Conservation (phyloP, 495 filamentous ascomycete genomes). For the Echria macrotheca region DNA sequence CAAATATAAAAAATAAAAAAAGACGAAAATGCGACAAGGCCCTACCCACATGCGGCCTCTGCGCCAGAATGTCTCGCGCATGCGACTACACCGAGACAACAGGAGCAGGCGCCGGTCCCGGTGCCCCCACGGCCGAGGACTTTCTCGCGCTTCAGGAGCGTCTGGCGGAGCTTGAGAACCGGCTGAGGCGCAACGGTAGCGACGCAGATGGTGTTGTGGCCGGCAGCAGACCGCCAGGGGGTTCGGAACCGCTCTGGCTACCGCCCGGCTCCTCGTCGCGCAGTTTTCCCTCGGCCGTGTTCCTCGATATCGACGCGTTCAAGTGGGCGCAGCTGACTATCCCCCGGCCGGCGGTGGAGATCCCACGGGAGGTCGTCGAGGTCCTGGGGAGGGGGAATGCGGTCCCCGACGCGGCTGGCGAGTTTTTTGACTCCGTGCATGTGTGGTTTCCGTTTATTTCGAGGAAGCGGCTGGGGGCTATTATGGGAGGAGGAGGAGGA, state of each 20-base stretch:
- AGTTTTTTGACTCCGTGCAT: constrained; percentile 35
- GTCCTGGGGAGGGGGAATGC: constrained; percentile 23
- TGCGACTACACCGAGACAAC: constrained; percentile 41
- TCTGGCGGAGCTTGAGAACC: constrained; percentile 35
- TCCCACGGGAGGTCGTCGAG: constrained; percentile 33
- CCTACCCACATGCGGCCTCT: constrained; percentile 39
- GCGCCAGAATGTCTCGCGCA: constrained; percentile 32
- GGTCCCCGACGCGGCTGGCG: constrained; percentile 25
- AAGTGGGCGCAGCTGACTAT: constrained; percentile 26
- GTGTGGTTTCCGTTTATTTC: constrained; percentile 49
- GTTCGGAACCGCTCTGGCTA: constrained; percentile 12
- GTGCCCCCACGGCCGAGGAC: constrained; percentile 34
- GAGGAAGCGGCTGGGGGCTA: constrained; percentile 39
- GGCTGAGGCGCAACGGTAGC: constrained; percentile 18
- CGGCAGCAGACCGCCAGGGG: neutral
- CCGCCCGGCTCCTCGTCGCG: neutral
- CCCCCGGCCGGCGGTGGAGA: constrained; percentile 23
- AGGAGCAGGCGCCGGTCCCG: constrained; percentile 23
- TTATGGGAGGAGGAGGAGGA: constrained; percentile 35
- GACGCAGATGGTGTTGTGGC: neutral
- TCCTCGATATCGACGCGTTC: constrained; percentile 35
- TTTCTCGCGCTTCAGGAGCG: constrained; percentile 32
- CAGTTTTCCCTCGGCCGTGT: constrained; percentile 22
- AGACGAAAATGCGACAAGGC: constrained; percentile 44
- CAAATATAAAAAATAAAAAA: neutral